Percentiles rank a stretch among this genome's conserved stretches.
phyloP scores from a whole-genome alignment of 1,284 basidiomycete genomes.

The Ustilago cynodontis region DNA sequence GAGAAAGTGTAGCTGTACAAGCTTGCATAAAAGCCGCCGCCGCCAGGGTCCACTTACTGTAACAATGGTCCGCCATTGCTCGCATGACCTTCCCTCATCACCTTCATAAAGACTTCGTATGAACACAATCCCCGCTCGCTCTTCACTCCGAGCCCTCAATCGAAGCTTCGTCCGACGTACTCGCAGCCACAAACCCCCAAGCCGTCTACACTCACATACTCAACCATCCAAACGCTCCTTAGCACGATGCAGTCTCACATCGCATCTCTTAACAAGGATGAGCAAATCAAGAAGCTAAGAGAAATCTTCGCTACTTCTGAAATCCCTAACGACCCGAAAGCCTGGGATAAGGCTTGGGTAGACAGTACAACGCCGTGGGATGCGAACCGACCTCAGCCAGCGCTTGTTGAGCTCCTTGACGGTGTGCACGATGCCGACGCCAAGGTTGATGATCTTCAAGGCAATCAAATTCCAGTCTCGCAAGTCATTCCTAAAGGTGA shows the following conservation, averaged over 20 bases:
- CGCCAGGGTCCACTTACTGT: not conserved
- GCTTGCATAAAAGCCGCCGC: not conserved
- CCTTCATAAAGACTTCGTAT: conserved; percentile 1
- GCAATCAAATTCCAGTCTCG: conserved; percentile 24
- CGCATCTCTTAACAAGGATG: conserved; percentile 12
- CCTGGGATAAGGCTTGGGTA: conserved; percentile 59
- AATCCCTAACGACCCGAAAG: conserved; percentile 48
- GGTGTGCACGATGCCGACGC: conserved; percentile 34
- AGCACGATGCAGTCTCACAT: conserved; percentile 3
- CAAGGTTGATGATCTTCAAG: conserved; percentile 19
- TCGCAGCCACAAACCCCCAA: not conserved
- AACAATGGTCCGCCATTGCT: too few species aligned
- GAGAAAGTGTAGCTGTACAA: not conserved
- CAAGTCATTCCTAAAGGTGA: conserved; percentile 23
- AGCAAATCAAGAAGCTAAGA: conserved; percentile 35
- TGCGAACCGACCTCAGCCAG: conserved; percentile 44
- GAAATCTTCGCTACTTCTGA: conserved; percentile 43
- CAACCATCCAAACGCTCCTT: conserved; percentile 1
- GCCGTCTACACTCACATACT: not conserved
- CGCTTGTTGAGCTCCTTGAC: conserved; percentile 42
- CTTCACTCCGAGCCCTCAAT: not conserved
- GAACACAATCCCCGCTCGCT: not conserved
- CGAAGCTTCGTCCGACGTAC: not conserved
- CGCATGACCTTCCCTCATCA: too few species aligned
- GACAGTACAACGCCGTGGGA: conserved; percentile 57